phyloP scores from a whole-genome alignment of 805 yeast genomes.

The Clavispora vitiphila region DNA sequence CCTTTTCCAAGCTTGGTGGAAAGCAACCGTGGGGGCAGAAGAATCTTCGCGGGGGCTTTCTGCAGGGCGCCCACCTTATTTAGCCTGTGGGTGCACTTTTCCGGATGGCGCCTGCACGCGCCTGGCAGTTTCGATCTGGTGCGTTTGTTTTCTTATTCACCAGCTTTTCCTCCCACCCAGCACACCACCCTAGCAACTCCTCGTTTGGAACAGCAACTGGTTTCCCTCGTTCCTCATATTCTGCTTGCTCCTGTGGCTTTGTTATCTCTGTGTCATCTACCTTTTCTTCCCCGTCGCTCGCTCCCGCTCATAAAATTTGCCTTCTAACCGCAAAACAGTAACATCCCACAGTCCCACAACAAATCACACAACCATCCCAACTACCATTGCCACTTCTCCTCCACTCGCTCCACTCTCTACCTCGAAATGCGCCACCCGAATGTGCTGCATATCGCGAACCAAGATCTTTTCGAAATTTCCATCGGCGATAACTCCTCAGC shows the following conservation, averaged over 20 bases:
- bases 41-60: background rate
- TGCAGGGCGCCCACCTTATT: background rate
- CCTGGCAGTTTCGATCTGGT: background rate
- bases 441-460: constrained; percentile 14
- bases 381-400: background rate
- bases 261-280: background rate
- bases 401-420: background rate
- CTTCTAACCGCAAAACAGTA: too few relatives aligned
- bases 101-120: background rate
- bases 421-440: constrained; percentile 17
- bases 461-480: constrained; percentile 25
- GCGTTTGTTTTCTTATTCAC: background rate
- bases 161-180: background rate
- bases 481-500: constrained; percentile 4
- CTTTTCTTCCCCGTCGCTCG: background rate
- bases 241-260: background rate
- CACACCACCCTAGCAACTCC: background rate
- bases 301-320: too few relatives aligned
- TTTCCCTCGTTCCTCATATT: background rate
- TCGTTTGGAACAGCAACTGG: background rate
- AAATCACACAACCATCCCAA: too few relatives aligned
- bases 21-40: background rate
- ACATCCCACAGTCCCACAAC: too few relatives aligned
- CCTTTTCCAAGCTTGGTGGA: background rate
- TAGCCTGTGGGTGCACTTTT: background rate